Evolutionary conservation across 2,329 filamentous ascomycete genomes (phyloP), one percentile per base, ranked within the genome.

Genomic region (Aspergillus oerlinghausenensis): DNA sequence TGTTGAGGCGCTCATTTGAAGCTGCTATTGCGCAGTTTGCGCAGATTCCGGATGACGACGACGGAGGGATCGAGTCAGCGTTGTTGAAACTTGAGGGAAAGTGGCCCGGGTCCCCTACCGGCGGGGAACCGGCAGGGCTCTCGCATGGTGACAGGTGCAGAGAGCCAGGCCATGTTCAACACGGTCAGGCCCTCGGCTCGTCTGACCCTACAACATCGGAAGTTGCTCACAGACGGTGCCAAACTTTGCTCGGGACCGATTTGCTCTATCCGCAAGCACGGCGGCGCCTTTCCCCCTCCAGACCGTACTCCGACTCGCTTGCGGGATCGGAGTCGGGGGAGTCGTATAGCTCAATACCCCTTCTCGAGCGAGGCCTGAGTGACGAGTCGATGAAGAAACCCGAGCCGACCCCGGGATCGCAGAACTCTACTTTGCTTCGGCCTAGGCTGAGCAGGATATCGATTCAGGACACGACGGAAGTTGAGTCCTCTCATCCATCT

Each of bases 61-160:
- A 95, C 67, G 91, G 91, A 6, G 93, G 93, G 11, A 87, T 97
- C 26, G 94, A 97, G 69, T 92, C 92, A n/a, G 90, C 94, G 0
- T 73, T 99, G 51, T 76, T 92, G 65, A 99, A 97, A 67, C 81
- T 99, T 0, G 94, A 99, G 76, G 94, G 94, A 9, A 93, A 85
- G 63, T 94, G 88, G 68, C 56, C 60, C 50, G 58, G 51, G 2
- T 21, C 50, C 21, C 47, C 60, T 32, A 54, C 40, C 17, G 51
- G 23, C 21, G 48, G 52, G 11, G 32, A 52, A n/a, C 21, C 55
- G 29, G 49, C 38, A 17, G 32, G 50, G 4, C 25, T 40, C 5
- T 50, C 21, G 4, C 29, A 38, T 5, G 23, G 19, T 35, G 55
- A 29, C 17, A 42, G 23, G 14, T 53, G 48, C 8, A 56, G 54